Percentiles rank a stretch among this genome's conserved stretches.
Conservation (phyloP, 2,329 filamentous ascomycete genomes). For the Lachnellula willkommii region DNA sequence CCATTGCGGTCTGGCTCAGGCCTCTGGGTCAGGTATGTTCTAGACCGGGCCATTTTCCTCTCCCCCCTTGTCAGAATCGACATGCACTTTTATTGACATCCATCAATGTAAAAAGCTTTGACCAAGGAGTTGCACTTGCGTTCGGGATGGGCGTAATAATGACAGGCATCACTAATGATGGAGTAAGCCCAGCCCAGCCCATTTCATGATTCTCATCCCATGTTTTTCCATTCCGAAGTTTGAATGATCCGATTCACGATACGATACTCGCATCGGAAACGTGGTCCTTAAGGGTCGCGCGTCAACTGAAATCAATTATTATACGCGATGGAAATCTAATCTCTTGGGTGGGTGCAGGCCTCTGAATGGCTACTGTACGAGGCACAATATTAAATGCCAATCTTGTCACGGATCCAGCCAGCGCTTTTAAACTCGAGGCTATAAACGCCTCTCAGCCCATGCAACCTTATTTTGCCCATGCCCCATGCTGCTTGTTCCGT, state of each 20-base stretch:
- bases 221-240: background rate
- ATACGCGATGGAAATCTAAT: background rate
- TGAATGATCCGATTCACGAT: background rate
- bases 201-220: background rate
- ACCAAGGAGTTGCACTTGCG: background rate
- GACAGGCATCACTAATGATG: background rate
- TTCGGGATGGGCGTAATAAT: background rate
- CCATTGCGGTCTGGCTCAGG: conserved; percentile 11
- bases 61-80: background rate
- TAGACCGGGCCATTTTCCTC: conserved; percentile 8
- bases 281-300: background rate
- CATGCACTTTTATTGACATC: background rate
- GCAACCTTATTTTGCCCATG: background rate
- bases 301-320: background rate
- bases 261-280: background rate
- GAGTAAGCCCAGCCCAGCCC: background rate
- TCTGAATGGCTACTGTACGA: background rate
- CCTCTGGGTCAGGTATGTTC: conserved; percentile 6
- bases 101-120: background rate
- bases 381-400: background rate
- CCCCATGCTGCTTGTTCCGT: background rate
- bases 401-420: background rate
- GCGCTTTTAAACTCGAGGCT: no score
- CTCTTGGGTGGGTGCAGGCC: no score
- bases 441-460: background rate